A percentile compares a stretch with the other conserved stretches of the same genome.
These are phyloP conservation scores for Eucalyptus globulus DNA, from an alignment of 345 rosid species.

Conservation along the genomic window DNA sequence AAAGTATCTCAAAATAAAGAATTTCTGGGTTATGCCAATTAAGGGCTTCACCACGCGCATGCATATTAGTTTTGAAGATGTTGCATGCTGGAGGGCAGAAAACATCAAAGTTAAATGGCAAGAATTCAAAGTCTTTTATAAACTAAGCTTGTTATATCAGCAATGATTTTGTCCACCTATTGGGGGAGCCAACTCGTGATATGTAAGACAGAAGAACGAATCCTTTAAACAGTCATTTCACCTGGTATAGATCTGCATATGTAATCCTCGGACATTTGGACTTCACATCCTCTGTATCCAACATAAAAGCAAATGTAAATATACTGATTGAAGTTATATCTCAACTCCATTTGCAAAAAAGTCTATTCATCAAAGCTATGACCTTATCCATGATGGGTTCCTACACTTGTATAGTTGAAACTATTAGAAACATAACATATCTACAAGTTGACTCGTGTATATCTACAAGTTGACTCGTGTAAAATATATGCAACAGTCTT, in stretches of 20 bases:
- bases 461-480: background rate
- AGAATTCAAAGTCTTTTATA: background rate
- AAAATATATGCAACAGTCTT: background rate
- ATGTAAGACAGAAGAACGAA: background rate
- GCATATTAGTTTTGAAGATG: background rate
- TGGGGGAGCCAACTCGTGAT: background rate
- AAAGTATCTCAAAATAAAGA: background rate
- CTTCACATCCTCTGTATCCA: constrained; percentile 62
- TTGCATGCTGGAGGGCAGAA: background rate
- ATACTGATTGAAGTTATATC: background rate
- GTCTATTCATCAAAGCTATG: background rate
- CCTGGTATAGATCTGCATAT: constrained; percentile 71
- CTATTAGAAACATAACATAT: background rate
- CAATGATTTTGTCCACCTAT: background rate
- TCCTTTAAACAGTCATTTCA: background rate
- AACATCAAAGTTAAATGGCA: background rate
- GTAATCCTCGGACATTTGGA: constrained; percentile 70
- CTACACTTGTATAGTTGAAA: background rate
- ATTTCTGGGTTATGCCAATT: background rate
- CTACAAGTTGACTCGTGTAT: background rate
- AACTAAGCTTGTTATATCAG: background rate
- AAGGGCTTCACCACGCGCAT: background rate
- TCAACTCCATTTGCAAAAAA: background rate
- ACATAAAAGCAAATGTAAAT: background rate
- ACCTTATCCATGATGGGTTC: background rate